A percentile compares a stretch with the other conserved stretches of the same genome.
These are phyloP conservation scores for Glomus cerebriforme DNA, from an alignment of 192 early-diverging fungal genomes.

Conservation along the genomic window DNA sequence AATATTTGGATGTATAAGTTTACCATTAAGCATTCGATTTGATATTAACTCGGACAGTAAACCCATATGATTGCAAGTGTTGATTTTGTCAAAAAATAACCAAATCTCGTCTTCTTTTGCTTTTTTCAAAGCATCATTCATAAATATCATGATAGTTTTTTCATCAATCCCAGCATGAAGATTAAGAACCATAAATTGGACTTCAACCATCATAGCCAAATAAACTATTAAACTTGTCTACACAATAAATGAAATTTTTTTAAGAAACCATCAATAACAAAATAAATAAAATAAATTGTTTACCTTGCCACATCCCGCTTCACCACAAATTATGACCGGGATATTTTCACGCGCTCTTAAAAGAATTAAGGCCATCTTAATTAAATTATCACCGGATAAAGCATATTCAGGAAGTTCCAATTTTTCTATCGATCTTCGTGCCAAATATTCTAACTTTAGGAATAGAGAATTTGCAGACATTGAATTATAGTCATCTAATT, in stretches of 20 bases:
- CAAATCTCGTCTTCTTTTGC: not conserved
- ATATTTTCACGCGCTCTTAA: constrained; percentile 19
- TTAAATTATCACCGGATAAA: constrained; percentile 9
- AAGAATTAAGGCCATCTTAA: constrained; percentile 28
- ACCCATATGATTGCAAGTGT: constrained; percentile 18
- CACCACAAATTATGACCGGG: constrained; percentile 22
- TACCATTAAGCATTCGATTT: not conserved
- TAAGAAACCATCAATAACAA: not conserved
- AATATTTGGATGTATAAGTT: not conserved
- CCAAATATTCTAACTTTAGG: not conserved
- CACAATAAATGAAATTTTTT: not conserved
- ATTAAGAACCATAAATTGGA: not conserved
- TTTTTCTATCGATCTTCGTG: not conserved
- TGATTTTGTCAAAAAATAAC: constrained; percentile 28
- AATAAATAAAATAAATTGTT: not conserved
- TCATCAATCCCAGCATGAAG: not conserved
- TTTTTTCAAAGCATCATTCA: not conserved
- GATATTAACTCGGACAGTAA: constrained; percentile 8
- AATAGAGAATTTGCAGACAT: not conserved
- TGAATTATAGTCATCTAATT: not conserved
- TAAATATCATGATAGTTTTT: not conserved
- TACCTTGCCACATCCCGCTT: constrained; percentile 27
- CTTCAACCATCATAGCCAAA: not conserved
- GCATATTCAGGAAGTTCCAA: not conserved
- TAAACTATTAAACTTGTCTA: constrained; percentile 23